Evolutionary conservation across 2,329 filamentous ascomycete genomes (phyloP).

Genomic region (Fusarium metavorans): DNA sequence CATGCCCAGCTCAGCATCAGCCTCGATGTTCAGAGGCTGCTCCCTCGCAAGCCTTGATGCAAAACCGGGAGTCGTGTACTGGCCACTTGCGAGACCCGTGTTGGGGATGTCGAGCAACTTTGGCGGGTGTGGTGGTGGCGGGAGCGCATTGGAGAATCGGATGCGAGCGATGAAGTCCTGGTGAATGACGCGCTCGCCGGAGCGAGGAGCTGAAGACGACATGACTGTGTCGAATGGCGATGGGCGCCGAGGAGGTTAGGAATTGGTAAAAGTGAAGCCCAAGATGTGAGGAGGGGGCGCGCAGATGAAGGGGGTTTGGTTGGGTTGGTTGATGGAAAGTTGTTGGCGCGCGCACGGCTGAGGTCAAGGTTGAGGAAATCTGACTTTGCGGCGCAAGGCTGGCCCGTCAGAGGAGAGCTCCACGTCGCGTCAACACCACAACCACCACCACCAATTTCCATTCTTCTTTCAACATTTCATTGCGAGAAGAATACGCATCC

Average conservation of each 20-base stretch:
- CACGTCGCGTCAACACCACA: constrained; percentile 13
- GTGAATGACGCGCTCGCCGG: constrained; percentile 74
- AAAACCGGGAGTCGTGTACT: constrained; percentile 92
- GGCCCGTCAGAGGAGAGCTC: constrained; percentile 33
- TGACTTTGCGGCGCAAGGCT: constrained; percentile 43
- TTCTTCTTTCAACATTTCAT: neutral
- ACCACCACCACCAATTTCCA: neutral
- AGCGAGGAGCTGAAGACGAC: constrained; percentile 47
- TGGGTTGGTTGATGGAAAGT: constrained; percentile 18
- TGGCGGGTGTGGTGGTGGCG: constrained; percentile 91
- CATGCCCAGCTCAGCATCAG: constrained; percentile 98
- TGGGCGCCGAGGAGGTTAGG: constrained; percentile 6
- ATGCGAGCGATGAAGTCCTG: constrained; percentile 98
- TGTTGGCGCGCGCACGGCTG: constrained; percentile 39
- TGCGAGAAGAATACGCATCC: neutral
- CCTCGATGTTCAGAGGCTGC: constrained; percentile 95
- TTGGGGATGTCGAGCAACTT: constrained; percentile 98
- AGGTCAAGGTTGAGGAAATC: constrained; percentile 34
- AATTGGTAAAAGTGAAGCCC: constrained; percentile 3
- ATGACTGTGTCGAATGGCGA: constrained; percentile 32
- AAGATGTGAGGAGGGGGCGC: constrained; percentile 4
- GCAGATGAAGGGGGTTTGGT: constrained; percentile 18
- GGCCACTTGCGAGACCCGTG: constrained; percentile 84
- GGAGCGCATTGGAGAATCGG: constrained; percentile 94
- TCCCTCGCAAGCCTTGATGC: constrained; percentile 89